Evolutionary conservation across 2,329 filamentous ascomycete species (phyloP).

Genomic region (Fusarium brachygibbosum): DNA sequence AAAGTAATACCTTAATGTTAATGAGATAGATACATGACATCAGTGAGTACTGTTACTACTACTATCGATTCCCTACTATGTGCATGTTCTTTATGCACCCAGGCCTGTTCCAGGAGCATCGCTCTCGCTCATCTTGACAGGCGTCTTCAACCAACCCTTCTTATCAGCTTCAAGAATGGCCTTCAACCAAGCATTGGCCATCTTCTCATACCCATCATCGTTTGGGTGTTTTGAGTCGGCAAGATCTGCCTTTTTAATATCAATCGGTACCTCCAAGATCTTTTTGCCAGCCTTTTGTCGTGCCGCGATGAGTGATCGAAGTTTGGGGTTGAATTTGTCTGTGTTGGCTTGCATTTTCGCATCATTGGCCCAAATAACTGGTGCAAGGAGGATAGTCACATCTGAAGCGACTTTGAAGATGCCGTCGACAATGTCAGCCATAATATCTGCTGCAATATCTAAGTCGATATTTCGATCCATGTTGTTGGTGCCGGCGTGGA

Average conservation of each 20-base stretch:
- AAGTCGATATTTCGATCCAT: constrained; percentile 29
- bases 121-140: constrained; percentile 12
- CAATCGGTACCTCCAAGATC: constrained; percentile 28
- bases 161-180: constrained; percentile 25
- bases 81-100: background rate
- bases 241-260: constrained; percentile 26
- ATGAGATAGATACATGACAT: no score
- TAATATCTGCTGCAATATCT: constrained; percentile 5
- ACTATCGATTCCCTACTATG: no score
- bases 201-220: constrained; percentile 36
- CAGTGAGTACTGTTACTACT: no score
- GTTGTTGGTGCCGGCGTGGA: constrained; percentile 39
- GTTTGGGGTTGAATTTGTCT: constrained; percentile 25
- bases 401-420: constrained; percentile 34
- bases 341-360: constrained; percentile 33
- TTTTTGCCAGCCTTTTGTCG: constrained; percentile 18
- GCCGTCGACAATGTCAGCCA: constrained; percentile 23
- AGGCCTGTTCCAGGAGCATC: constrained; percentile 26
- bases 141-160: constrained; percentile 34
- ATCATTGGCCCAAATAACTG: constrained; percentile 37
- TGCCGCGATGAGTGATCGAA: constrained; percentile 7
- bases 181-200: constrained; percentile 37
- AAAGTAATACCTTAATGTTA: no score
- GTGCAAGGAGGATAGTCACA: constrained; percentile 26
- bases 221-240: constrained; percentile 35